These are phyloP conservation scores for Coemansia sp. DNA, from an alignment of 192 early-diverging fungal genomes.

Conservation along the genomic window DNA sequence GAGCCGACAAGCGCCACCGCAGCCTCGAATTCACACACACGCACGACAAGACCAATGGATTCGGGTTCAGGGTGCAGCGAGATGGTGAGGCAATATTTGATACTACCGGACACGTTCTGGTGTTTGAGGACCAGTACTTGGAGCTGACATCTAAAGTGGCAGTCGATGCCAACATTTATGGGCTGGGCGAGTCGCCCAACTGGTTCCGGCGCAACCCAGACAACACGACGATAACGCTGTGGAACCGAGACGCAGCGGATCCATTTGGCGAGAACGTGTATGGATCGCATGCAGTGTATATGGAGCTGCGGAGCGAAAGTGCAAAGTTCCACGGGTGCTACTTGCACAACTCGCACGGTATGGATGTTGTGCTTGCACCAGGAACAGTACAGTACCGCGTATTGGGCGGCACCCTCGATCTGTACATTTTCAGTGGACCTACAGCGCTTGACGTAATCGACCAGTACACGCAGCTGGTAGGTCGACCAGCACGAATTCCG, in stretches of 20 bases:
- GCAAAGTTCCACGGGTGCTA: conserved; percentile 55
- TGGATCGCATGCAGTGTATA: conserved; percentile 64
- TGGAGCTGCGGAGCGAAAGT: conserved; percentile 58
- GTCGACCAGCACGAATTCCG: conserved; percentile 60
- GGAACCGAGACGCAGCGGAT: conserved; percentile 51
- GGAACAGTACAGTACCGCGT: conserved; percentile 61
- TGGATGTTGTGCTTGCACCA: conserved; percentile 61
- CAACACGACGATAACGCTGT: conserved; percentile 46
- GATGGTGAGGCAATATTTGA: conserved; percentile 32
- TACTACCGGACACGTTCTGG: conserved; percentile 44
- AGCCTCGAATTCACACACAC: conserved; percentile 15
- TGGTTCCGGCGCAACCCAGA: conserved; percentile 54
- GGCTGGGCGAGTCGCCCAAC: conserved; percentile 62
- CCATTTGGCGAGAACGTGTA: conserved; percentile 60
- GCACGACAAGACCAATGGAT: conserved; percentile 20
- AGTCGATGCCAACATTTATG: conserved; percentile 63
- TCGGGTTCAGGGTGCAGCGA: conserved; percentile 38
- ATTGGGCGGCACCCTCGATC: conserved; percentile 65
- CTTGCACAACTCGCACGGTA: conserved; percentile 65
- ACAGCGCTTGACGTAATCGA: conserved; percentile 37
- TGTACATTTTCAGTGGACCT: conserved; percentile 65
- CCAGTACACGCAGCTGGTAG: conserved; percentile 66
- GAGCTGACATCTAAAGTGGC: conserved; percentile 62
- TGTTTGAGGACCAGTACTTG: conserved; percentile 68
- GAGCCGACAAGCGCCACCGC: conserved; percentile 6